Conservation (phyloP, 2,329 filamentous ascomycete species). For the Beauveria brongniartii region DNA sequence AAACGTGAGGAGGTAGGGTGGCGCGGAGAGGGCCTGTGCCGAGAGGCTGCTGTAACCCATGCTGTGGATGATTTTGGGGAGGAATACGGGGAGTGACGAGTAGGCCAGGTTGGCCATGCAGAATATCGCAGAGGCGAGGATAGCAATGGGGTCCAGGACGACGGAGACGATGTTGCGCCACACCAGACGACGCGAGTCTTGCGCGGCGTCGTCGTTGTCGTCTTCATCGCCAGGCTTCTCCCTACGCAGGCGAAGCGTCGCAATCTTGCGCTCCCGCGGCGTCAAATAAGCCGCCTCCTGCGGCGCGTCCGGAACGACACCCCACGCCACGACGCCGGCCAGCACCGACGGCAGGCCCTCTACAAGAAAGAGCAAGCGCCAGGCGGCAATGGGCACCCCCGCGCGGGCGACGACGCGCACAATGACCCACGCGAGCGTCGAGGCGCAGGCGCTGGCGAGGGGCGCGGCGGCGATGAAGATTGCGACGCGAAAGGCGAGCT, state of each 20-base stretch:
- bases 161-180: slow-evolving; percentile 49
- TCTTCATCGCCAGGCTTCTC: slow-evolving; percentile 26
- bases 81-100: slow-evolving; percentile 77
- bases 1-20: slow-evolving; percentile 74
- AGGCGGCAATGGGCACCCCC: slow-evolving; percentile 63
- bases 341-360: slow-evolving; percentile 81
- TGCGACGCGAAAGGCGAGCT: slow-evolving; percentile 78
- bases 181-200: slow-evolving; percentile 34
- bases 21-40: slow-evolving; percentile 71
- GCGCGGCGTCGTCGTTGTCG: not conserved
- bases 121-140: slow-evolving; percentile 74
- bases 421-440: slow-evolving; percentile 71
- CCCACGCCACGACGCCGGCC: slow-evolving; percentile 65
- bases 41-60: slow-evolving; percentile 64
- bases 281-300: slow-evolving; percentile 56
- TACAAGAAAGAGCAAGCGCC: slow-evolving; percentile 76
- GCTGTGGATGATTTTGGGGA: slow-evolving; percentile 69
- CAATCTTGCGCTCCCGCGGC: slow-evolving; percentile 58
- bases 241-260: slow-evolving; percentile 55
- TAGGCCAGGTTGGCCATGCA: slow-evolving; percentile 85
- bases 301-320: slow-evolving; percentile 68
- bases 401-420: slow-evolving; percentile 53
- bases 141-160: slow-evolving; percentile 59
- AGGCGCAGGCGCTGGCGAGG: slow-evolving; percentile 70
- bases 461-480: slow-evolving; percentile 81